Conservation (phyloP, 1,139 yeast genomes). For the Kurtzmaniella quercitrusa region DNA sequence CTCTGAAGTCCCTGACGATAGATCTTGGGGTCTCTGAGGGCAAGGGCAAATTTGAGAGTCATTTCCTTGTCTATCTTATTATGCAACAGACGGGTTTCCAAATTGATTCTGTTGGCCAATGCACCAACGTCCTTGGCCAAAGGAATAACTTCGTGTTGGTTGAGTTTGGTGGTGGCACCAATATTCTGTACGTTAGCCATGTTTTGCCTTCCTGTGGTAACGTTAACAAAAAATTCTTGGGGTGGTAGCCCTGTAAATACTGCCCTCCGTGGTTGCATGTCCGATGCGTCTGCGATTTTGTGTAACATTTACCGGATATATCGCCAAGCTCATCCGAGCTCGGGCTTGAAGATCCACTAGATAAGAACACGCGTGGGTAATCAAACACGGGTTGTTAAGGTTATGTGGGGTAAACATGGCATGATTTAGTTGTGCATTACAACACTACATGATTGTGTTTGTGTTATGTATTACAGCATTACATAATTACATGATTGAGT, state of each 20-base stretch:
- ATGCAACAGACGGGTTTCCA: conserved; percentile 61
- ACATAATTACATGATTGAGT: too few species aligned
- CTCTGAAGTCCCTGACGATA: conserved; percentile 80
- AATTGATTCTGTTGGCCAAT: conserved; percentile 73
- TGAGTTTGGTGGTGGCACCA: conserved; percentile 36
- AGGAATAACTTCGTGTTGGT: conserved; percentile 63
- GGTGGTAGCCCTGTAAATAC: neutral
- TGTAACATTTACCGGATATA: conserved; percentile 5
- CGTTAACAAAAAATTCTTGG: neutral
- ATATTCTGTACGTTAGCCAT: conserved; percentile 14
- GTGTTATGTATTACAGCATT: too few species aligned
- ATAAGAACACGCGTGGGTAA: neutral
- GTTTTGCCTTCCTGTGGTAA: neutral
- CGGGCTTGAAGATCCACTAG: neutral
- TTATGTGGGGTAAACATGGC: neutral
- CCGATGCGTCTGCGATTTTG: conserved; percentile 1
- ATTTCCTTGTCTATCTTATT: conserved; percentile 66
- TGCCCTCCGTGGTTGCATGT: neutral
- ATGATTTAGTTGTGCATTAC: neutral
- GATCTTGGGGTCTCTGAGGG: conserved; percentile 68
- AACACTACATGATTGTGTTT: too few species aligned
- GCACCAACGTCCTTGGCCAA: conserved; percentile 75
- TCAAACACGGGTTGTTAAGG: too few species aligned
- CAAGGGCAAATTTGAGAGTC: conserved; percentile 67
- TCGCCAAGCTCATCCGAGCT: conserved; percentile 6